Evolutionary conservation across 2,329 filamentous ascomycete genomes (phyloP), one percentile per base, ranked within the genome.

Genomic region (Clonostachys solani): DNA sequence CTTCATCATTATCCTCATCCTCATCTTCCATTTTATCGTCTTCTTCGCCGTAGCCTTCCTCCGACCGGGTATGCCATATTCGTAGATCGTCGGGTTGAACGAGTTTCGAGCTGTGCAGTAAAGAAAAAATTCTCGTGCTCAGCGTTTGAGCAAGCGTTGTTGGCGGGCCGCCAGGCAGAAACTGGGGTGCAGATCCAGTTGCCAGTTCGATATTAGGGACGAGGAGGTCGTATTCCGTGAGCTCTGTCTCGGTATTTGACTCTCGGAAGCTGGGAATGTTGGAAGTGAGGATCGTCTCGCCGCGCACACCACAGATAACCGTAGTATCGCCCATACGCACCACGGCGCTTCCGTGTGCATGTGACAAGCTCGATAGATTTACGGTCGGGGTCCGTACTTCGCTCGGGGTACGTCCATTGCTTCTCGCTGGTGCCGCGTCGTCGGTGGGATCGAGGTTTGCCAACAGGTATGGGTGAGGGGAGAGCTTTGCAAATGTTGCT

Each of bases 151-250:
- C 92, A 34, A 91, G 75, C 1, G 84, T 78, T 6, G 81, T 85
- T 2, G 90, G 94, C 18, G 94, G 86, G 10, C 86, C 86, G 42
- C 92, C 91, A 0, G 94, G 91, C 16, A 96, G 75, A 56, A 92
- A 90, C 18, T 86, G 80, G 4, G 92, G 92, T 7, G 91, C 88
- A 61, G 88, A 95, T 35, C 94, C 94, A 1, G 94, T 99, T 34
- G 86, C 87, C 33, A 99, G 73, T 62, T 96, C 94, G 47, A 99
- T 81, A 61, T 99, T 99, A 3, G 94, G 92, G 3, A 99, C 92
- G 3, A 99, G 72, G 13, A 99, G 72, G 58, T 89, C 84, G 60
- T 83, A 78, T 48, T 83, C 79, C 50, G 70, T 72, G 47, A 83
- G 68, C 63, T 81, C 82, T 46, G 65, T 57, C 52, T 69, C 53